These are phyloP conservation scores for Ramalina intermedia DNA, from an alignment of 495 filamentous ascomycete genomes.

Conservation along the genomic window DNA sequence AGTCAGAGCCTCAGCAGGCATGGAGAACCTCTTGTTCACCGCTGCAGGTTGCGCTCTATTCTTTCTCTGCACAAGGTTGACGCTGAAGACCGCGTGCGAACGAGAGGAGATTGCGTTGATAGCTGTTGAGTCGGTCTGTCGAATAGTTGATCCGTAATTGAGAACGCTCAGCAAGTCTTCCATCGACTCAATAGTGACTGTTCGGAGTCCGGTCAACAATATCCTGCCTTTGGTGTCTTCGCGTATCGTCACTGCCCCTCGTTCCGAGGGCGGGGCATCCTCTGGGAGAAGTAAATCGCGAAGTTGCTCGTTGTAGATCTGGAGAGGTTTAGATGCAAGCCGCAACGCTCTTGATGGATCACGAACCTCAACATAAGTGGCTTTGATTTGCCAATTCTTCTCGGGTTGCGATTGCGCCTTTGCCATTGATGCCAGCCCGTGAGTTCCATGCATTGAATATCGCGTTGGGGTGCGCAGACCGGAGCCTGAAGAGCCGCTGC, in stretches of 20 bases:
- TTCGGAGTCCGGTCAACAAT: constrained; percentile 73
- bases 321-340: constrained; percentile 10
- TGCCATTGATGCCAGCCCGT: constrained; percentile 33
- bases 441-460: constrained; percentile 52
- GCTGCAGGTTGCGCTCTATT: constrained; percentile 38
- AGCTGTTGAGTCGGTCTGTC: constrained; percentile 96
- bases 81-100: constrained; percentile 92
- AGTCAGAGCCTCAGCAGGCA: constrained; percentile 69
- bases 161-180: constrained; percentile 82
- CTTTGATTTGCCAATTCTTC: constrained; percentile 85
- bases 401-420: constrained; percentile 33
- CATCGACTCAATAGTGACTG: constrained; percentile 81
- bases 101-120: constrained; percentile 98
- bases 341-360: not conserved
- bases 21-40: constrained; percentile 76
- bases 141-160: constrained; percentile 84
- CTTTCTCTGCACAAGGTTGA: constrained; percentile 86
- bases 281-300: constrained; percentile 84
- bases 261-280: constrained; percentile 48
- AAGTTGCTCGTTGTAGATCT: constrained; percentile 95
- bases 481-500: constrained; percentile 61
- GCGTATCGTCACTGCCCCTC: constrained; percentile 65
- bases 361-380: constrained; percentile 83
- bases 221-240: constrained; percentile 95
- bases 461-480: constrained; percentile 69